Evolutionary conservation across 129 eudicot genomes (phyloP), one percentile per base, ranked within the genome.

Genomic region (Centella asiatica): DNA sequence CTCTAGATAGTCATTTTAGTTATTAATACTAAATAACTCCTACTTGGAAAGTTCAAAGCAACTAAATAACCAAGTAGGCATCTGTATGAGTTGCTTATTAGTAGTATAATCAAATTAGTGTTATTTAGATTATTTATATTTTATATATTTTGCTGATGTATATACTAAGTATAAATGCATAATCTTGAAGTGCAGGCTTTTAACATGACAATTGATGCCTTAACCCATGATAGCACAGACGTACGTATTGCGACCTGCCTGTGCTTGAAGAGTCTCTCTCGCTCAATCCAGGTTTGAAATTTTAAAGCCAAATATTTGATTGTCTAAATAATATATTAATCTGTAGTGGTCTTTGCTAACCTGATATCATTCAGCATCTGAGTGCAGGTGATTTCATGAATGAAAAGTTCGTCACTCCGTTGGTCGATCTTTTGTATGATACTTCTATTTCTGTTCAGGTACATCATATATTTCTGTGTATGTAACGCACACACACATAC

Each of bases 381-480:
- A 84, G 99, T 84, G 99, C 92, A 78, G 96, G 96, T 64, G 69
- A 57, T 54, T 87, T 93, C 62, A 82, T 85, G 96, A 82, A 76
- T 44, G 93, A 93, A 69, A 42, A 68, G 22, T 49, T 88, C 50
- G 56, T 80, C 57, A 19, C 54, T 66, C 92, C 92, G 11, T 66
- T 93, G 72, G 72, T 93, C 74, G 89, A 77, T 69, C 96, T 93
- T 69, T 69, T 93, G 65, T 52, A 55, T 64, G 94, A 84, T 40
- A 52, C 83, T 69, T 79, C 84, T 64, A 77, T 71, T 49, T 71
- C 79, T 65, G 95, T 81, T 67, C 99, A 85, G 95, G 99, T 93
- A 72, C 39, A 12, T 1, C 20, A 11, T 15, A 19, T 25, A 13
- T 27, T 53, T 9, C 36, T 11, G 4, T 26, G 4, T 34, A 31